Percentiles rank a stretch among this genome's conserved stretches.
Evolutionary conservation across 345 rosid species (phyloP).

Genomic region (Pugionium dolabratum): DNA sequence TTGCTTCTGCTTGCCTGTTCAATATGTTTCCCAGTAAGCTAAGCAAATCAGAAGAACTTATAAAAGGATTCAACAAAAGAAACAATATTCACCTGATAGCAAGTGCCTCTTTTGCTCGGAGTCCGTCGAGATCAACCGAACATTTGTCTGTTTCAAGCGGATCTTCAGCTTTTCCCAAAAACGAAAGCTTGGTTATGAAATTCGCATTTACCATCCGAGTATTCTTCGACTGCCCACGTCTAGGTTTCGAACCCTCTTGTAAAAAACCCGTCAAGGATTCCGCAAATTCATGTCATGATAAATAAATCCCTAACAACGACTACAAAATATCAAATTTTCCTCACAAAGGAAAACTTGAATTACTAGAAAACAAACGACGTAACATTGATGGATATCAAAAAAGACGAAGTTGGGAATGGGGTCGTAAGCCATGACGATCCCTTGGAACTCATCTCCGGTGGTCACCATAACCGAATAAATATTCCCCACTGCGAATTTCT

Average conservation of each 20-base stretch:
- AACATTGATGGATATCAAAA: conserved; percentile 67
- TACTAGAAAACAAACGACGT: no score
- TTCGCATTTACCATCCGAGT: conserved; percentile 76
- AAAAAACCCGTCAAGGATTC: conserved; percentile 47
- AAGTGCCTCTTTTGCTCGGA: conserved; percentile 74
- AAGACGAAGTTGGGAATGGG: conserved; percentile 90
- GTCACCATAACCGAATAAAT: conserved; percentile 77
- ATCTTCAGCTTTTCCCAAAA: conserved; percentile 74
- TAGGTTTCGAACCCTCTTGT: conserved; percentile 77
- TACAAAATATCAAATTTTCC: no score
- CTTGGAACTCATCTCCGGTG: conserved; percentile 92
- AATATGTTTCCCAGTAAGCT: conserved; percentile 23
- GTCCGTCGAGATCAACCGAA: conserved; percentile 57
- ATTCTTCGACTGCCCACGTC: conserved; percentile 62
- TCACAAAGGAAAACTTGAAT: no score
- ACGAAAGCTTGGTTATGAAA: conserved; percentile 67
- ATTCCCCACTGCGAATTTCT: conserved; percentile 86
- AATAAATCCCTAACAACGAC: no score
- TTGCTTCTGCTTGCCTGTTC: conserved; percentile 83
- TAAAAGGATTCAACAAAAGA: not conserved
- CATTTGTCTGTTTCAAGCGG: conserved; percentile 71
- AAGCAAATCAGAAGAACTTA: not conserved
- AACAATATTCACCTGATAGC: conserved; percentile 62
- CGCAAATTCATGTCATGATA: conserved; percentile 29
- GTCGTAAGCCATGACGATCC: conserved; percentile 87